phyloP scores from a whole-genome alignment of 345 rosid species.

The Eucalyptus guilfoylei region DNA sequence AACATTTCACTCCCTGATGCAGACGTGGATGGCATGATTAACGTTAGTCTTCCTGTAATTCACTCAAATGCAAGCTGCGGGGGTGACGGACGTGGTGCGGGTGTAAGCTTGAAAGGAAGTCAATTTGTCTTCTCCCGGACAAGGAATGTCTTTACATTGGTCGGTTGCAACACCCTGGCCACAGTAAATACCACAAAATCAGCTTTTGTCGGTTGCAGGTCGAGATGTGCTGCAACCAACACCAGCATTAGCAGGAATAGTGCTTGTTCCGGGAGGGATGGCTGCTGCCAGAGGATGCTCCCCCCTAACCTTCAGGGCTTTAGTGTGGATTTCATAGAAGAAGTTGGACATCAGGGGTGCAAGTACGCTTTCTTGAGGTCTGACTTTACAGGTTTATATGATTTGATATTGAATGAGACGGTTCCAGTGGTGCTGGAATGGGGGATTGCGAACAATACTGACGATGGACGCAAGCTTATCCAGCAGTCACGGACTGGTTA shows the following conservation, averaged over 20 bases:
- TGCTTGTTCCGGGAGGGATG: neutral
- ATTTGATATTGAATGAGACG: too few relatives aligned
- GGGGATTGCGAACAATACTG: neutral
- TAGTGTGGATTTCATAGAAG: neutral
- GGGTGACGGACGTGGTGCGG: neutral
- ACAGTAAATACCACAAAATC: neutral
- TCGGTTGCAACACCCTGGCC: neutral
- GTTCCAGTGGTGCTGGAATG: too few relatives aligned
- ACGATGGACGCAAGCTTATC: neutral
- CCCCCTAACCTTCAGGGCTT: neutral
- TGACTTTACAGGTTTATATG: too few relatives aligned
- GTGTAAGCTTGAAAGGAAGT: neutral
- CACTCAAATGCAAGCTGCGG: neutral
- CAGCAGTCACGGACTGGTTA: fast-evolving
- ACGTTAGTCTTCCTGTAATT: neutral
- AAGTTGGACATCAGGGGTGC: neutral
- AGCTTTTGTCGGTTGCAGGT: neutral
- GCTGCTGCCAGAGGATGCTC: neutral
- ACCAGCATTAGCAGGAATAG: neutral
- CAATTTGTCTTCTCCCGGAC: neutral
- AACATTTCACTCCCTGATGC: neutral
- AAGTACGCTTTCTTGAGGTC: neutral
- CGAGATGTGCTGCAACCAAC: neutral
- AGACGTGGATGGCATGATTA: neutral
- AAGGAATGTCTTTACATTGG: neutral